Base-by-base conservation (phyloP, 2,329 filamentous ascomycete species). In the Colletotrichum coccodes region DNA sequence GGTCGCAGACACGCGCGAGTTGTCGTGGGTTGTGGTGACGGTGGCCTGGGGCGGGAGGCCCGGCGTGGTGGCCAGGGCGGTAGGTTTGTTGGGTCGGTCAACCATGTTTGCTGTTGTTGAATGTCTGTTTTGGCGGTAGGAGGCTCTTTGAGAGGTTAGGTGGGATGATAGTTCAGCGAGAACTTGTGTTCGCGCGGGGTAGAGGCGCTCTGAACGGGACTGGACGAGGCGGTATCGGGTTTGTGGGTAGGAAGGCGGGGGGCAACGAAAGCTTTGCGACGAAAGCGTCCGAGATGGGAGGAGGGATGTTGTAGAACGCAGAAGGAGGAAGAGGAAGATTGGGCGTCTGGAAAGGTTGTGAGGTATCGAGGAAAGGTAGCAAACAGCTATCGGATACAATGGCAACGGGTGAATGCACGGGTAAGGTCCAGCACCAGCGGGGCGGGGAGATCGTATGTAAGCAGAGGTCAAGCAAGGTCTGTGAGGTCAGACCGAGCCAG, bases 81-180 rank as follows among this genome's bases (percentile, higher is more conserved):
- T 86, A 65, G 94, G 94, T 79, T 94, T 96, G 83, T 97, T 94
- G 73, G 91, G 89, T 79, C 95, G 91, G 78, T 97, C 94, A 82
- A 97, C 92, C 89, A 92, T 92, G 30, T 44, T 32, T 59, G 40
- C 56, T 65, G 50, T 70, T 16, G 50, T 52, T 42, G 30, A 40
- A 52, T n/a, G 47, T 16, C 36, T 32, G 26, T 52, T 30, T 40
- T 40, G 36, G 34, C 14, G 40, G 8, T 46, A 26, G 61, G 4
- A 21, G 26, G 6, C 23, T 38, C 23, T 49, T 32, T 26, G n/a
- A 34, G 26, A 46, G 49, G 47, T 58, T 32, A 26, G 38, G 54
- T 69, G 26, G 57, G 56, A 36, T 38, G 54, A 50, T 28, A 60
- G 47, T 61, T 42, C n/a, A 28, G 50, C 16, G n/a, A 28, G 34